Percentiles rank a stretch among this genome's conserved stretches.
phyloP scores from a whole-genome alignment of 225 moss, liverwort and hornwort species.

The Rhytidiadelphus loreus region DNA sequence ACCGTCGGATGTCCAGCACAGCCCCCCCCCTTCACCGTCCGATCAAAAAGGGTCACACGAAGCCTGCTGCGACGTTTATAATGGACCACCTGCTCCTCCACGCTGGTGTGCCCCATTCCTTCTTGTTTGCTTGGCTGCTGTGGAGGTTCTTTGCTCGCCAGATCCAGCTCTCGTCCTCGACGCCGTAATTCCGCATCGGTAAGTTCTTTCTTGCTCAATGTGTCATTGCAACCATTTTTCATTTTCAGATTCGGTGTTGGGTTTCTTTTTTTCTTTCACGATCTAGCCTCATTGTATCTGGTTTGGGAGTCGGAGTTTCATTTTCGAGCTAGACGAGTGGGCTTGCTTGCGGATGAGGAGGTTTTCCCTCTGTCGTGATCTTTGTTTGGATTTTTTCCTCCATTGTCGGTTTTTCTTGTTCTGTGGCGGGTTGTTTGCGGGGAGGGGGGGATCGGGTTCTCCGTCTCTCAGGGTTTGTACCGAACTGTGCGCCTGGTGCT shows the following conservation, averaged over 20 bases:
- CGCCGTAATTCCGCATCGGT: background rate
- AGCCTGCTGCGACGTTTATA: background rate
- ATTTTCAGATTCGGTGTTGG: background rate
- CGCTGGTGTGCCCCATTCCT: background rate
- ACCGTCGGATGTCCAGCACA: background rate
- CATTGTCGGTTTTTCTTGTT: background rate
- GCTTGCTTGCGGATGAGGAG: background rate
- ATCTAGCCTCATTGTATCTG: background rate
- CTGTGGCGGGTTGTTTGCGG: background rate
- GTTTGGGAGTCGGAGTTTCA: background rate
- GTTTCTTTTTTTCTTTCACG: background rate
- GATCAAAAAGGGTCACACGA: background rate
- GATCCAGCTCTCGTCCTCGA: background rate
- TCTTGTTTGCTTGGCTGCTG: background rate
- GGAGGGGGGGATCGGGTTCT: too few species aligned
- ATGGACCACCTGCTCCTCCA: background rate
- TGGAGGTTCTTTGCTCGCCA: background rate
- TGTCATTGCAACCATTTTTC: background rate
- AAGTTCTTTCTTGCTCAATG: background rate
- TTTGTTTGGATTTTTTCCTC: too few species aligned
- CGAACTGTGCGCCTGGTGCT: background rate
- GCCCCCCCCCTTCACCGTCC: background rate
- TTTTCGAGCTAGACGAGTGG: background rate
- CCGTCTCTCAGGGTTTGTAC: background rate
- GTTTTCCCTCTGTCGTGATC: background rate